Conservation (phyloP, 2,329 filamentous ascomycete species). For the Stagonosporopsis vannaccii region DNA sequence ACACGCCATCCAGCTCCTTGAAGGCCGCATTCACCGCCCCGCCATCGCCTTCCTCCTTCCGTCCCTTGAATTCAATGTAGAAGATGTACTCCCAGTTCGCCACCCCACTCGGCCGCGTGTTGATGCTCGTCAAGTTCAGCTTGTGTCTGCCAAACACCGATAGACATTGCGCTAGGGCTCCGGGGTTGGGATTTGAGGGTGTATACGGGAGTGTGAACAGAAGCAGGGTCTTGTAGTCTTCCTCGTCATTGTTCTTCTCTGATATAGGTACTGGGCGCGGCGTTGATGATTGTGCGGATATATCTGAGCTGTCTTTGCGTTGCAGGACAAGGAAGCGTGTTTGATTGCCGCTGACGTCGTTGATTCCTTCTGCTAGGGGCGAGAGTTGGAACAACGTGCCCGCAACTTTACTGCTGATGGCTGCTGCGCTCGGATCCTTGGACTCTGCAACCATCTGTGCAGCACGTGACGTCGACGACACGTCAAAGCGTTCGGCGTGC, state of each 20-base stretch:
- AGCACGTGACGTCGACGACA: constrained; percentile 83
- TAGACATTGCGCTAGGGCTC: constrained; percentile 82
- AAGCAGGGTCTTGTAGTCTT: constrained; percentile 71
- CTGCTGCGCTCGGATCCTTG: constrained; percentile 70
- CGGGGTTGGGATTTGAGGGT: constrained; percentile 76
- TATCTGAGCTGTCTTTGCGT: constrained; percentile 18
- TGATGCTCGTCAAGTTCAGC: constrained; percentile 90
- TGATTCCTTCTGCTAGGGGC: constrained; percentile 72
- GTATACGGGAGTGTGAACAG: constrained; percentile 82
- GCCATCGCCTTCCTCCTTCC: constrained; percentile 63
- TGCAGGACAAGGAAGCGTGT: constrained; percentile 78
- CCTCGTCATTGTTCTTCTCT: not conserved
- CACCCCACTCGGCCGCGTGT: constrained; percentile 78
- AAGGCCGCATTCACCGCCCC: constrained; percentile 68
- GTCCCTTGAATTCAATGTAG: constrained; percentile 86
- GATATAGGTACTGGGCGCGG: not conserved
- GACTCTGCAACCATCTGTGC: constrained; percentile 75
- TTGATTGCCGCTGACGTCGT: constrained; percentile 78
- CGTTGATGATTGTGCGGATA: not conserved
- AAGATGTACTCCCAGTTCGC: constrained; percentile 91
- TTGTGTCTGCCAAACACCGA: constrained; percentile 75
- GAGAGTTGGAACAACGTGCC: constrained; percentile 72
- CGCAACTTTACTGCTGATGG: constrained; percentile 79
- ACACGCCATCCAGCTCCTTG: constrained; percentile 63
- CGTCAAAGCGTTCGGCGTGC: constrained; percentile 80